These are phyloP conservation scores for Pyronema domesticum DNA, from an alignment of 495 filamentous ascomycete genomes.

Conservation along the genomic window DNA sequence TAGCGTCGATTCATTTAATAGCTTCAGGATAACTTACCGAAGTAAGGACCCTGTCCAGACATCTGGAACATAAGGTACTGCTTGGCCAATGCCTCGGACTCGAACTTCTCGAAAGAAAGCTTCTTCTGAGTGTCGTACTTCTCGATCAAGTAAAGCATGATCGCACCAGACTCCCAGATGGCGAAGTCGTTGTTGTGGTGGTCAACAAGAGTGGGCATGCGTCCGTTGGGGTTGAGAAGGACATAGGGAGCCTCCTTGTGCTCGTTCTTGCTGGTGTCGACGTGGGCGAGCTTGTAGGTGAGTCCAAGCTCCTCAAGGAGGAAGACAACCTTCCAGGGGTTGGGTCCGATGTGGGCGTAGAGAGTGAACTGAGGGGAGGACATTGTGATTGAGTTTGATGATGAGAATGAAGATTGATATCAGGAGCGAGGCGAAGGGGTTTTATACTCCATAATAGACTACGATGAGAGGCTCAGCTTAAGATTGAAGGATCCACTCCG, in stretches of 20 bases:
- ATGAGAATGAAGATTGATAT: no score
- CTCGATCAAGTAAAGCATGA: slow-evolving; percentile 52
- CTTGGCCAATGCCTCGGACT: slow-evolving; percentile 36
- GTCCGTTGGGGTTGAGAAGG: slow-evolving; percentile 55
- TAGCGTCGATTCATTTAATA: not conserved
- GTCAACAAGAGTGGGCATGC: slow-evolving; percentile 39
- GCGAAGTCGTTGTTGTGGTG: slow-evolving; percentile 50
- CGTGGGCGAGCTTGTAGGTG: slow-evolving; percentile 31
- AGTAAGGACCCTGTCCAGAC: slow-evolving; percentile 25
- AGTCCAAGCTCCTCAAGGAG: slow-evolving; percentile 46
- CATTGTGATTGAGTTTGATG: slow-evolving; percentile 5
- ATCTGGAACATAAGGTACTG: slow-evolving; percentile 54
- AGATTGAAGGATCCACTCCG: no score
- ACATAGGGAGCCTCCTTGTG: slow-evolving; percentile 40
- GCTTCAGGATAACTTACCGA: not conserved
- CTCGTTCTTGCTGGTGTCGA: slow-evolving; percentile 27
- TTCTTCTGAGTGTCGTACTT: slow-evolving; percentile 48
- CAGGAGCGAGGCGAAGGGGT: no score
- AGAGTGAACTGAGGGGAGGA: slow-evolving; percentile 15
- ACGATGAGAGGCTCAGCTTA: no score
- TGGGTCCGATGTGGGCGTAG: slow-evolving; percentile 35
- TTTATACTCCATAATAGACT: no score
- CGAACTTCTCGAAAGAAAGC: slow-evolving; percentile 34
- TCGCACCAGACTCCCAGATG: slow-evolving; percentile 59
- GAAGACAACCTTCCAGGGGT: slow-evolving; percentile 48